Evolutionary conservation across 176 grass and related monocot genomes (phyloP).

Genomic region (Elaeis guineensis): DNA sequence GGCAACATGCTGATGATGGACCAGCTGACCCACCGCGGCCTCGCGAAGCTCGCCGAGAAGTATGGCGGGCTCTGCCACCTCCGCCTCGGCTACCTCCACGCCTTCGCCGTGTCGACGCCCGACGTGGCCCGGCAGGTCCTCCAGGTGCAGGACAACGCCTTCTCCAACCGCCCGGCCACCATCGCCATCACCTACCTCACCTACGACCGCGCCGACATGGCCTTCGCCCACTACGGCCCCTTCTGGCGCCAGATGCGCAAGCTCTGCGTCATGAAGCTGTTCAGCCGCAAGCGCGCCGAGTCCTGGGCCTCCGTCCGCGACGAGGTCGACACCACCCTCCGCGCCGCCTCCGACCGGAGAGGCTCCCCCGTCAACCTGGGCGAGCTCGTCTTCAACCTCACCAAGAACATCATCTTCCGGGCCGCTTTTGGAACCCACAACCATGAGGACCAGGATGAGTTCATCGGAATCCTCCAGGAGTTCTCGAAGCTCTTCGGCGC

Average conservation of each 20-base stretch:
- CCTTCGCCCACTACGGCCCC: slow-evolving; percentile 88
- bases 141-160: slow-evolving; percentile 76
- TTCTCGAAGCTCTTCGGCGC: slow-evolving; percentile 82
- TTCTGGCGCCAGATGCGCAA: slow-evolving; percentile 98
- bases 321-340: slow-evolving; percentile 35
- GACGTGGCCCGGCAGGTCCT: slow-evolving; percentile 77
- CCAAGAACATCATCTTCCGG: slow-evolving; percentile 72
- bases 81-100: slow-evolving; percentile 48
- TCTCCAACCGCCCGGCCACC: slow-evolving; percentile 83
- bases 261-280: slow-evolving; percentile 83
- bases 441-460: slow-evolving; percentile 46
- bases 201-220: slow-evolving; percentile 89
- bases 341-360: slow-evolving; percentile 18
- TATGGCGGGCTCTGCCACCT: slow-evolving; percentile 72
- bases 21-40: slow-evolving; percentile 87
- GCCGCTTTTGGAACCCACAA: slow-evolving; percentile 60
- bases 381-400: slow-evolving; percentile 68
- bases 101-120: slow-evolving; percentile 74
- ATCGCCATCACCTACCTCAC: slow-evolving; percentile 74
- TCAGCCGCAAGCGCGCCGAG: slow-evolving; percentile 73
- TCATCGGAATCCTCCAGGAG: slow-evolving; percentile 78
- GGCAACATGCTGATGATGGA: slow-evolving; percentile 96
- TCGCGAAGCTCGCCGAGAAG: slow-evolving; percentile 49
- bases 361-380: slow-evolving; percentile 50
- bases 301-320: slow-evolving; percentile 73